phyloP scores from a whole-genome alignment of 1,284 basidiomycete species.

The Quambalaria eucalypti region DNA sequence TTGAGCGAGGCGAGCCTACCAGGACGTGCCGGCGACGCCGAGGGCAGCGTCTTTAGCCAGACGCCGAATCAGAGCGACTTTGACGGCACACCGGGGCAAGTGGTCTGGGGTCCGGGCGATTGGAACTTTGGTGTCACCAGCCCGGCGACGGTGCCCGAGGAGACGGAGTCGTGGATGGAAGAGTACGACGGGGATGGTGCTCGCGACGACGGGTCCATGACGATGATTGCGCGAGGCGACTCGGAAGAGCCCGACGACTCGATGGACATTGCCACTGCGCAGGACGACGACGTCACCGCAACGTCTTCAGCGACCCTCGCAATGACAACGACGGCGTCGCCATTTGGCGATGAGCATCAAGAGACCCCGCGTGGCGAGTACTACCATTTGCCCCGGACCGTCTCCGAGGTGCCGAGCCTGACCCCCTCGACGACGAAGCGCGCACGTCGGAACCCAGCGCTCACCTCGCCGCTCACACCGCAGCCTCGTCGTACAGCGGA shows the following conservation, averaged over 20 bases:
- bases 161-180: background rate
- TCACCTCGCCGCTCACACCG: constrained; percentile 26
- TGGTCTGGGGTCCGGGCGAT: constrained; percentile 17
- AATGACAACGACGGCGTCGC: too few species aligned
- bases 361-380: background rate
- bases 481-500: background rate
- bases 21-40: background rate
- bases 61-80: background rate
- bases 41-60: background rate
- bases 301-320: background rate
- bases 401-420: constrained; percentile 28
- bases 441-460: constrained; percentile 22
- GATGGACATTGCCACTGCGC: background rate
- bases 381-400: constrained; percentile 3
- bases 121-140: constrained; percentile 1
- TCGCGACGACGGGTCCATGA: background rate
- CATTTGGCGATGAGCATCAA: background rate
- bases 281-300: background rate
- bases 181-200: background rate
- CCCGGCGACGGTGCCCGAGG: too few species aligned
- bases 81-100: constrained; percentile 15
- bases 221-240: background rate
- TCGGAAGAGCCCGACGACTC: background rate
- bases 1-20: background rate
- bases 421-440: constrained; percentile 36